These are phyloP conservation scores for Dactylellina parvicollis DNA, from an alignment of 2,329 filamentous ascomycete genomes.

Conservation along the genomic window DNA sequence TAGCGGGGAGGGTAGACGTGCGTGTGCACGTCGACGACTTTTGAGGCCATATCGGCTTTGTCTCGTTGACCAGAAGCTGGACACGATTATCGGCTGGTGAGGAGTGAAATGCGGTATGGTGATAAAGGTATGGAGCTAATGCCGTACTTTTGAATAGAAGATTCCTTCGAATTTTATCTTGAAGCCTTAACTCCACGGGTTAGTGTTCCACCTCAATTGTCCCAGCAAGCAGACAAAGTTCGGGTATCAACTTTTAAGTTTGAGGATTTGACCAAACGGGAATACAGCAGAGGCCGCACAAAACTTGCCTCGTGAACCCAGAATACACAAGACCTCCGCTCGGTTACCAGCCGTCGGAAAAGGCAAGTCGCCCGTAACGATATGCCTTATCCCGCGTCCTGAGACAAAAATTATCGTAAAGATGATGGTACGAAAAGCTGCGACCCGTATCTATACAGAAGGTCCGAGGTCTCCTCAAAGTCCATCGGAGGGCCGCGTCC, in stretches of 20 bases:
- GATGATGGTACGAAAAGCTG: neutral
- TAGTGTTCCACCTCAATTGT: no score
- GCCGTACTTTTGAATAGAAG: no score
- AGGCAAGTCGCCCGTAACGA: slow-evolving; percentile 16
- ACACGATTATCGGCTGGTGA: no score
- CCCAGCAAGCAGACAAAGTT: no score
- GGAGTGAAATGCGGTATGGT: no score
- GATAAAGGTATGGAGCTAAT: no score
- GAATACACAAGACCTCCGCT: slow-evolving; percentile 15
- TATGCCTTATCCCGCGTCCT: slow-evolving; percentile 4
- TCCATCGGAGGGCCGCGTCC: slow-evolving; percentile 26
- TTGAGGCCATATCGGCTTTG: slow-evolving; percentile 29
- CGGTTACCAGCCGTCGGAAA: slow-evolving; percentile 15
- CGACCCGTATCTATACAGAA: slow-evolving; percentile 14
- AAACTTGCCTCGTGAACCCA: neutral
- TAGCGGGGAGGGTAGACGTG: slow-evolving; percentile 76
- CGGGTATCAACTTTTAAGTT: no score
- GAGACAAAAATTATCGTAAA: no score
- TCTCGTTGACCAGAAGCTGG: neutral
- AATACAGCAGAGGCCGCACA: neutral
- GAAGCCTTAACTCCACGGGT: no score
- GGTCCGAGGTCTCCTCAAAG: neutral
- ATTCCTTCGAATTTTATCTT: neutral
- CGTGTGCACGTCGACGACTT: slow-evolving; percentile 73
- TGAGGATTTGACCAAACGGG: neutral